Evolutionary conservation across 2,329 filamentous ascomycete genomes (phyloP), one percentile per base, ranked within the genome.

Genomic region (Botrytis cinerea): DNA sequence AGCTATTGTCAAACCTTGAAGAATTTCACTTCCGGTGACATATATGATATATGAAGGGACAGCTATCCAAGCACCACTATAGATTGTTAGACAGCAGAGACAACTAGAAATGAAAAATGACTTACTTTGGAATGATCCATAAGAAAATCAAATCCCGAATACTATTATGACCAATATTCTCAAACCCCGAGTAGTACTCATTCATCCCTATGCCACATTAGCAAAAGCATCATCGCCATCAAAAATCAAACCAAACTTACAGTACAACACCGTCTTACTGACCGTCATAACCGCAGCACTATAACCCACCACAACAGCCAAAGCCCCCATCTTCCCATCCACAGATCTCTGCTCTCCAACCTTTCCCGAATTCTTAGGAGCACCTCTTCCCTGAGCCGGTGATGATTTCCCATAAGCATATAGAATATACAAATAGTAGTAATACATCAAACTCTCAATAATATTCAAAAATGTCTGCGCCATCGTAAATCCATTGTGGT

Each of bases 101-200:
- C 80, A 32, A 16, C 18, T 10, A 1, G 1, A 22, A 45, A 1
- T 10, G n/a, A 18, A 1, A 1, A 60, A 32, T 7, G 73, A 83
- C 87, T 84, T 82, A 91, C 89, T 92, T 93, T 46, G 91, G 90
- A 75, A 93, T 82, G 45, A 90, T 87, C 85, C 90, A 93, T 38
- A 90, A 81, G 46, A 87, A 83, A 18, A 91, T 76, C 60, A 92
- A 78, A 18, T 84, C 85, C 4, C 80, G 76, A 57, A 83, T 77
- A 74, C 85, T 84, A 75, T 92, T 93, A 78, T 92, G 91, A 4
- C 88, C 87, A 72, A 91, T 86, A 75, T 90, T 88, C 7, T 84
- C 82, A 76, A 90, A 92, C 10, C 85, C 88, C 64, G 87, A 88
- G 78, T 86, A 90, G 60, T 85, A 84, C 79, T 92, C 90, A 74